Evolutionary conservation across 352 stramenopile genomes (phyloP), one percentile per base, ranked within the genome.

Genomic region (Globisporangium echinulatum): DNA sequence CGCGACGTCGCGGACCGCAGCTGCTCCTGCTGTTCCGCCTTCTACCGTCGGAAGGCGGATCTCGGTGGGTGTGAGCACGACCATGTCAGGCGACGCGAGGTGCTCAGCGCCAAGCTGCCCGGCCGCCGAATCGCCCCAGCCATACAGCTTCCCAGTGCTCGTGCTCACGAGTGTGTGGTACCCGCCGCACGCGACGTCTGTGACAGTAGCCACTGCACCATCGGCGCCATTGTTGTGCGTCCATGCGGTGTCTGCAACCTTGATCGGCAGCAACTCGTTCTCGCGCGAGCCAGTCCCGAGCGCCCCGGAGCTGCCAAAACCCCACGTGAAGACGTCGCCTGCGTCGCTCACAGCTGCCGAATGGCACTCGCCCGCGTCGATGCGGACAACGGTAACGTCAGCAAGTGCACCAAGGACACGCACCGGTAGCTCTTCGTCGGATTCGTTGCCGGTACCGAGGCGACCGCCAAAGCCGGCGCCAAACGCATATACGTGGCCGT

Each of bases 311-410:
- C 66, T 79, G n/a, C 87, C 85, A 52, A 94, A 94, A 0, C 87
- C 86, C 86, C 86, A 96, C 14, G 84, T 95, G 43, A 85, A 96
- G 10, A 96, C 70, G 9, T 88, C 67, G 5, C 86, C 87, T 1
- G 79, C 63, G 42, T 68, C 56, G 40, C 63, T 88, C 44, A 95
- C 56, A 5, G 80, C 87, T 51, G 67, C 77, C 1, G 86, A 94
- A 49, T 96, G 87, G 50, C 85, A 92, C 56, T 95, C 86, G 5
- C 86, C 87, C 37, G 82, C 87, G 43, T 90, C 81, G 3, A 90
- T 64, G 3, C 67, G 48, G 2, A 79, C 62, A 25, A 96, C 73
- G 3, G 58, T 48, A 42, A 79, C 62, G 15, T 47, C 58, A 2
- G 74, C 58, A 14, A 92, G 57, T 14, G 11, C 43, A 9, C 67